Evolutionary conservation across 2,329 filamentous ascomycete species (phyloP), one percentile per base, ranked within the genome.

Genomic region (Pseudogymnoascus sp.): DNA sequence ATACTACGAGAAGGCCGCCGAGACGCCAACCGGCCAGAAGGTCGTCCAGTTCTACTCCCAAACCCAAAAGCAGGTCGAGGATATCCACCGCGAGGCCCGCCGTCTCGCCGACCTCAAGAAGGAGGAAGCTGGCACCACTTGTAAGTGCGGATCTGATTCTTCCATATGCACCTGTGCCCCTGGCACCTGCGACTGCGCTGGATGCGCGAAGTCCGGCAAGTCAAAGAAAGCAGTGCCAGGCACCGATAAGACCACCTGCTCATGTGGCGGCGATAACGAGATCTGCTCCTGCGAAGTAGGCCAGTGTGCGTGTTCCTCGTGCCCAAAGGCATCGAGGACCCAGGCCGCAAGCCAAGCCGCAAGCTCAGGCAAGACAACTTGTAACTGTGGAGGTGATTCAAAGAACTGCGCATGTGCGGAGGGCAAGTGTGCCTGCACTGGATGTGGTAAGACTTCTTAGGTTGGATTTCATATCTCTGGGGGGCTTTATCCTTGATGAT

Each of bases 1-100:
- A 11, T 99, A 97, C 84, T 97, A 97, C 73, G 93, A 97, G 78
- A 95, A 95, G 83, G 93, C 93, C 1, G 80, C 87, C 63, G 88
- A 83, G 74, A 95, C 92, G 0, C 91, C 92, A 8, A 96, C 92
- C 1, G 94, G 94, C 69, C 86, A 92, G 80, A 91, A 89, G 77
- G 79, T 99, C 65, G 89, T 90, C 69, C 81, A 87, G 66, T 99
- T 99, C 79, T 99, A 99, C 78, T 83, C 87, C 6, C 82, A 91
- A 69, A 84, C 90, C 67, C 87, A 89, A 74, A 91, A 91, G 79
- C 92, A 97, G 77, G 92, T 97, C 33, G 82, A 91, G 70, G 94
- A 99, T 74, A 94, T 99, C 56, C 94, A 99, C 78, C 83, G 82
- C 66, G 94, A 99, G 82, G 94, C 94, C 33, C 84, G 88, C 67